These are phyloP conservation scores for Arthrobotrys pseudoclavata DNA, from an alignment of 2,329 filamentous ascomycete species.

Conservation along the genomic window DNA sequence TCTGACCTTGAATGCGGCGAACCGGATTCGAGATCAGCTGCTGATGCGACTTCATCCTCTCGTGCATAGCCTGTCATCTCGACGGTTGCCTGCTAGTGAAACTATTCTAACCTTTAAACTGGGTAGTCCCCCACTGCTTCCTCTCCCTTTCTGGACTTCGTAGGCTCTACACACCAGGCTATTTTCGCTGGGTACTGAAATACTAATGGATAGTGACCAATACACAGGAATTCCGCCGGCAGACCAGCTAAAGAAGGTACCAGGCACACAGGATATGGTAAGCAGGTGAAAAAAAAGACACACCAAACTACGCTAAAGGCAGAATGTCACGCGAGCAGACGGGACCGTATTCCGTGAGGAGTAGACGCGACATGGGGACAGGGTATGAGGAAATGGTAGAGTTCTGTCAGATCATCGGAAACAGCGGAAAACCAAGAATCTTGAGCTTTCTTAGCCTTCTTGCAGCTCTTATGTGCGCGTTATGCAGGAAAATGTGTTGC, in stretches of 20 bases:
- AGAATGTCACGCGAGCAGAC: conserved; percentile 58
- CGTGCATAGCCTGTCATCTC: conserved; percentile 59
- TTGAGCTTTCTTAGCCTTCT: conserved; percentile 47
- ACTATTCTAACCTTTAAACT: conserved; percentile 31
- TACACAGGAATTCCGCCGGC: conserved; percentile 29
- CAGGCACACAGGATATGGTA: conserved; percentile 21
- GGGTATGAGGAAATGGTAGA: conserved; percentile 11
- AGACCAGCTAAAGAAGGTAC: conserved; percentile 42
- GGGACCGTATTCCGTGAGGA: conserved; percentile 40
- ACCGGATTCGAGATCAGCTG: conserved; percentile 60
- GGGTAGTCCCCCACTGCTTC: conserved; percentile 18
- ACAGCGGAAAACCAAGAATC: conserved; percentile 50
- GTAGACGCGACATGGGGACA: conserved; percentile 36
- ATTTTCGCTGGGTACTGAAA: conserved; percentile 21
- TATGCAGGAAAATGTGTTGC: conserved; percentile 25
- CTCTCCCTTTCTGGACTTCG: conserved; percentile 19
- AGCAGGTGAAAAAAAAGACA: conserved; percentile 21
- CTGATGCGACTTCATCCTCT: conserved; percentile 52
- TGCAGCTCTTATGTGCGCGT: conserved; percentile 33
- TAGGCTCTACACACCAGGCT: conserved; percentile 20
- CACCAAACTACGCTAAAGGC: conserved; percentile 33
- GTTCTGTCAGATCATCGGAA: conserved; percentile 54
- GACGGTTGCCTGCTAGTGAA: conserved; percentile 51
- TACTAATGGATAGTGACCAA: conserved; percentile 30
- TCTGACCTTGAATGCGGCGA: conserved; percentile 61